Evolutionary conservation across 2,329 filamentous ascomycete species (phyloP).

Genomic region (Pseudogymnoascus sp.): DNA sequence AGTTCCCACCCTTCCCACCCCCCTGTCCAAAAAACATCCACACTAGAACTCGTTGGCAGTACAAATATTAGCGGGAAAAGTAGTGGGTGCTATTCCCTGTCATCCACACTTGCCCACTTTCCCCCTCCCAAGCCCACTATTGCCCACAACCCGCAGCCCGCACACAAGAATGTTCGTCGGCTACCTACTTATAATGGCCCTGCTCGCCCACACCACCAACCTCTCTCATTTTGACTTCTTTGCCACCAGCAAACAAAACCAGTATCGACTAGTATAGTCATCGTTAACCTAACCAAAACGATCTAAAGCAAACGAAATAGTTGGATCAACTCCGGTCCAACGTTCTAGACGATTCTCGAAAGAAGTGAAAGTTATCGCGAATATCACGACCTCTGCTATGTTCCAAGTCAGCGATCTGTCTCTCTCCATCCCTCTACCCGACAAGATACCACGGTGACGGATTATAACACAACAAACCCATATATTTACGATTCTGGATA

Average conservation of each 20-base stretch:
- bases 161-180: background rate
- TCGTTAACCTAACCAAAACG: background rate
- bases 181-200: conserved; percentile 1
- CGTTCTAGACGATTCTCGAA: conserved; percentile 2
- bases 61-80: background rate
- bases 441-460: conserved; percentile 11
- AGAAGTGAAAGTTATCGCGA: background rate
- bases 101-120: background rate
- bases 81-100: conserved; percentile 3
- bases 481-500: conserved; percentile 7
- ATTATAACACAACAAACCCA: conserved; percentile 9
- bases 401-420: conserved; percentile 8
- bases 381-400: conserved; percentile 8
- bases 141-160: background rate
- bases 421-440: conserved; percentile 8
- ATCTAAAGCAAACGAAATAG: background rate
- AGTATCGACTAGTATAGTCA: conserved; percentile 7
- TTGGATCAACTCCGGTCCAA: conserved; percentile 6
- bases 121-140: background rate
- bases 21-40: background rate
- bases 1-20: background rate
- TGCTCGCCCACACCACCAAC: conserved; percentile 5
- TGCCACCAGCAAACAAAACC: conserved; percentile 8
- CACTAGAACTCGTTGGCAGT: conserved; percentile 6
- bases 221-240: conserved; percentile 1